phyloP scores from a whole-genome alignment of 345 rosid genomes.

The Corchorus olitorius region DNA sequence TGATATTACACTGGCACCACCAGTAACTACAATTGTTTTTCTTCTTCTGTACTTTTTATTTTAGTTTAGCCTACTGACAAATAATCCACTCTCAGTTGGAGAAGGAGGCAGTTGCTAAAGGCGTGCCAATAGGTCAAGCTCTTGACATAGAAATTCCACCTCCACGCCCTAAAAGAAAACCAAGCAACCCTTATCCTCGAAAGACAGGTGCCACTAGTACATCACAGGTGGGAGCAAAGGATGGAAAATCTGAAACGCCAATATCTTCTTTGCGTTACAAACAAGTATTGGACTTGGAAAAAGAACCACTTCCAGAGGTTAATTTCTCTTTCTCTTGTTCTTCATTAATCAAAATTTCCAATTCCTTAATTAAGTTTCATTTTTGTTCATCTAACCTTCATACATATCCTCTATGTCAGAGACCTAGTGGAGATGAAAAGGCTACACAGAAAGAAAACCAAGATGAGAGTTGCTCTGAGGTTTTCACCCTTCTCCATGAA shows the following conservation, averaged over 20 bases:
- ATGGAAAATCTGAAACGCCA: constrained; percentile 49
- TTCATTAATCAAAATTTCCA: constrained; percentile 10
- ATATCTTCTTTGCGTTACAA: constrained; percentile 50
- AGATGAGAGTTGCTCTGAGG: constrained; percentile 73
- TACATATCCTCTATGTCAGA: constrained; percentile 42
- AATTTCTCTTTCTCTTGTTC: constrained; percentile 17
- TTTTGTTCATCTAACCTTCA: constrained; percentile 19
- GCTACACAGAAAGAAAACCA: constrained; percentile 52
- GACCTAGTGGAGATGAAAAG: constrained; percentile 45
- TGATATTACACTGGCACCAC: background rate
- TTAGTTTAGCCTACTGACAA: constrained; percentile 12
- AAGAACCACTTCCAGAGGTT: constrained; percentile 64
- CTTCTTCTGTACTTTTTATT: background rate
- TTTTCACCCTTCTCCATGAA: constrained; percentile 48
- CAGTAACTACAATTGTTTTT: background rate
- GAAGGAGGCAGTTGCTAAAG: constrained; percentile 92
- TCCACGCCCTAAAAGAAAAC: constrained; percentile 96
- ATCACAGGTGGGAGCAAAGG: constrained; percentile 41
- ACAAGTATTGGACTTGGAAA: constrained; percentile 63
- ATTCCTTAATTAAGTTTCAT: constrained; percentile 15
- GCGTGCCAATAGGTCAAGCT: constrained; percentile 69
- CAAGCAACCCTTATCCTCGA: constrained; percentile 93
- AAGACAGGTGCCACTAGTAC: constrained; percentile 51
- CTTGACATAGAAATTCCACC: constrained; percentile 91
- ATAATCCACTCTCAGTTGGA: constrained; percentile 62